Percentiles rank a stretch among this genome's conserved stretches.
These are phyloP conservation scores for slime mould (Dictyostelium discoideum) DNA, from an alignment of 78 protist species.

Conservation along the genomic window DNA sequence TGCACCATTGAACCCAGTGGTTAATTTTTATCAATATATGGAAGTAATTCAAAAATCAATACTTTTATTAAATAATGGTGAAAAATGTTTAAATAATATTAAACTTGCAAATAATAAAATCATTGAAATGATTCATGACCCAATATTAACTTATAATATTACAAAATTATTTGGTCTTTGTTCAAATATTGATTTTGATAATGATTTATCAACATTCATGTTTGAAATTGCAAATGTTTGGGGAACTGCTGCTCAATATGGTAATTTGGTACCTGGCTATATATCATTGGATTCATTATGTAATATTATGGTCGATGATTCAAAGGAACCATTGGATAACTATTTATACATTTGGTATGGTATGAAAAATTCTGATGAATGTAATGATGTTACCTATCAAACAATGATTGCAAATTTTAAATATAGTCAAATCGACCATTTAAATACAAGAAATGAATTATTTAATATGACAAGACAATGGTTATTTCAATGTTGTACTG, in stretches of 20 bases:
- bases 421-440: not conserved
- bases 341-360: not conserved
- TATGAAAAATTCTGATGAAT: not conserved
- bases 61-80: not conserved
- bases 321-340: not conserved
- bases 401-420: not conserved
- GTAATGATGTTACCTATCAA: not conserved
- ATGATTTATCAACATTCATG: not conserved
- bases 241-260: not conserved
- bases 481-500: not conserved
- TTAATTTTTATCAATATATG: not conserved
- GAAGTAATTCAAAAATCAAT: not conserved
- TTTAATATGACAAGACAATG: not conserved
- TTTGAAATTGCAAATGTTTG: not conserved
- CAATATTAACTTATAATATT: not conserved
- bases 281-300: not conserved
- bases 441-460: not conserved
- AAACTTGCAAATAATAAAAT: not conserved
- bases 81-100: not conserved
- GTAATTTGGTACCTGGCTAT: not conserved
- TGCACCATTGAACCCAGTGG: not conserved
- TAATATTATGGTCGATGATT: not conserved
- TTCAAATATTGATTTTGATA: not conserved
- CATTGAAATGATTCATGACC: not conserved
- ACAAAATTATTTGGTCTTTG: not conserved